Conservation (phyloP, 129 eudicot species). For the Logfia minima region DNA sequence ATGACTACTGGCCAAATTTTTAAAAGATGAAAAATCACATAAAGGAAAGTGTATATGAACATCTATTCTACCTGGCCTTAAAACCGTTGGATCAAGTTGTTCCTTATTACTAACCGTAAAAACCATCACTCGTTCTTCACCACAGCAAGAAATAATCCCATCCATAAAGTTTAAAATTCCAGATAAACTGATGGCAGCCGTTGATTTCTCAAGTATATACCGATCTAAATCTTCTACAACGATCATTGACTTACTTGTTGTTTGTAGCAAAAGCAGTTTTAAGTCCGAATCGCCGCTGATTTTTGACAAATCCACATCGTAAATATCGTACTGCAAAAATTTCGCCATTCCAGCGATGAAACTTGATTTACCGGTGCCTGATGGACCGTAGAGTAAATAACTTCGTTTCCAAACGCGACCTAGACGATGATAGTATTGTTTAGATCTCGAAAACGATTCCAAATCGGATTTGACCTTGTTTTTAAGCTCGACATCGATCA, state of each 20-base stretch:
- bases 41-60: slow-evolving; percentile 73
- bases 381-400: slow-evolving; percentile 65
- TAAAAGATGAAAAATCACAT: slow-evolving; percentile 76
- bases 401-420: slow-evolving; percentile 92
- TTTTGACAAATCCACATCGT: slow-evolving; percentile 65
- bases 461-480: slow-evolving; percentile 68
- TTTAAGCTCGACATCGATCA: slow-evolving; percentile 72
- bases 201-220: slow-evolving; percentile 46
- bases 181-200: slow-evolving; percentile 47
- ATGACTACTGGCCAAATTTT: slow-evolving; percentile 64
- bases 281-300: slow-evolving; percentile 62
- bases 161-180: slow-evolving; percentile 85
- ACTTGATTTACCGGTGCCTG: slow-evolving; percentile 90
- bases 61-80: slow-evolving; percentile 84
- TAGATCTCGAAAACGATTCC: slow-evolving; percentile 69
- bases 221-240: slow-evolving; percentile 77
- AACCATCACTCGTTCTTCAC: slow-evolving; percentile 91
- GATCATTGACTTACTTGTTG: slow-evolving; percentile 61
- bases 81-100: slow-evolving; percentile 54
- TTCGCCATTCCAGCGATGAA: slow-evolving; percentile 90
- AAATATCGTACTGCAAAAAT: slow-evolving; percentile 59
- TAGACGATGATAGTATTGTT: slow-evolving; percentile 72
- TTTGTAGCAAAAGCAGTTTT: slow-evolving; percentile 60
- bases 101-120: slow-evolving; percentile 73
- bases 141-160: slow-evolving; percentile 70